A percentile compares a stretch with the other conserved stretches of the same genome.
phyloP scores from a whole-genome alignment of 176 grass and related monocot species.

The Typha latifolia region DNA sequence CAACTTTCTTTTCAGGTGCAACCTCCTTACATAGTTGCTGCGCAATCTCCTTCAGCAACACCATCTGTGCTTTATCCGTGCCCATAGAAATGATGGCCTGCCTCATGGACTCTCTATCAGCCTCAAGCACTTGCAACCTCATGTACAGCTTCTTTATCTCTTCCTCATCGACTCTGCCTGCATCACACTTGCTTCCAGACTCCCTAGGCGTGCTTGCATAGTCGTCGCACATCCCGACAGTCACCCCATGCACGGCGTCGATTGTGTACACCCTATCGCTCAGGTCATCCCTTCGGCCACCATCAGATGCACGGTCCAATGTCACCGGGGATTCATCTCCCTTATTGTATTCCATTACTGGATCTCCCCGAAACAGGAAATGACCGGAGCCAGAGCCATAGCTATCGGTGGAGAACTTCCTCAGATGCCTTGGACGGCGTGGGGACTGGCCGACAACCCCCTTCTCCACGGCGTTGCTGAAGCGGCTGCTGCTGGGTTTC shows the following conservation, averaged over 20 bases:
- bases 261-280: slow-evolving; percentile 51
- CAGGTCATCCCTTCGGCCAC: slow-evolving; percentile 12
- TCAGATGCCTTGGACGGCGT: slow-evolving; percentile 9
- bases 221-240: slow-evolving; percentile 21
- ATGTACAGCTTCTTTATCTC: slow-evolving; percentile 53
- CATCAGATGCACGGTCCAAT: slow-evolving; percentile 3
- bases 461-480: slow-evolving; percentile 4
- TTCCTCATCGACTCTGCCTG: slow-evolving; percentile 24
- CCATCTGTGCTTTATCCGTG: slow-evolving; percentile 46
- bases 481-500: slow-evolving; percentile 8
- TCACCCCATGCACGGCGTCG: slow-evolving; percentile 46
- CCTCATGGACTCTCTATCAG: slow-evolving; percentile 65
- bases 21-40: slow-evolving; percentile 58
- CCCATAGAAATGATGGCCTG: slow-evolving; percentile 65
- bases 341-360: not conserved
- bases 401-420: slow-evolving; percentile 13
- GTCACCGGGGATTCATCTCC: slow-evolving; percentile 24
- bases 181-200: slow-evolving; percentile 1
- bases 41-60: slow-evolving; percentile 59
- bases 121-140: slow-evolving; percentile 54
- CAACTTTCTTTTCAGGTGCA: slow-evolving; percentile 26
- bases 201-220: slow-evolving; percentile 17
- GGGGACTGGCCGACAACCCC: slow-evolving; percentile 25
- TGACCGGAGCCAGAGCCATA: not conserved
- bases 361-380: no score